Evolutionary conservation across 1,284 basidiomycete genomes (phyloP), one percentile per base, ranked within the genome.

Genomic region (Melampsora medusae): DNA sequence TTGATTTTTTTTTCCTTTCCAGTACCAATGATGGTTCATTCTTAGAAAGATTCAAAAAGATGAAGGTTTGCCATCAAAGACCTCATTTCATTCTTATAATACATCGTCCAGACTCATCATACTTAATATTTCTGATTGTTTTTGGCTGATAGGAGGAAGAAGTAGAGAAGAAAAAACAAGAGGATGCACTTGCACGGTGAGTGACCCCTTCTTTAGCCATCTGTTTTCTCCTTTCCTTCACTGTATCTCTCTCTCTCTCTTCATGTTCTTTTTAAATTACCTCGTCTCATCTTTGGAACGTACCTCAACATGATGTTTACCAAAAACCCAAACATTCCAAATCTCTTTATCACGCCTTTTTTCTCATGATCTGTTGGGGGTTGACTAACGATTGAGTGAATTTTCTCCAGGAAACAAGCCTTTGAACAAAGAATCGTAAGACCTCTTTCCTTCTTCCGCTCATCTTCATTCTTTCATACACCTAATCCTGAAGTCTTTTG

Each of bases 91-190:
- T 28, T 33, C 49, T 19, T 4, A 35, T 19, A 28, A 28, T 28
- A 1, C 28, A 28, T 28, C 28, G 2, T 28, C 28, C 2, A 28
- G 28, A 28, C 28, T 33, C 7, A 35, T 48, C 25, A 48, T 31
- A 33, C 33, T 16, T 31, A 61, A 10, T 16, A 28, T 59, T 46
- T 7, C 10, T 46, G 19, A 22, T 48, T 48, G 31, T 35, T 33
- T 64, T 35, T 22, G 19, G 19, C 3, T 50, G n/a, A 38, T 50
- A 73, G 70, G 70, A 73, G 25, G 70, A 73, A 33, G 70, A 73
- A 66, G 70, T 73, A 35, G 70, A 73, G 38, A 73, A 73, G 35
- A 73, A 73, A 62, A 73, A 73, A 66, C 70, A 73, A 50, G 70
- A 65, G 28, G 70, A 73, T 25, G 70, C 70, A 28, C 50, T 73